Percentiles rank a stretch among this genome's conserved stretches.
phyloP scores from a whole-genome alignment of 139 green algal genomes.

The Chlorella sp. region DNA sequence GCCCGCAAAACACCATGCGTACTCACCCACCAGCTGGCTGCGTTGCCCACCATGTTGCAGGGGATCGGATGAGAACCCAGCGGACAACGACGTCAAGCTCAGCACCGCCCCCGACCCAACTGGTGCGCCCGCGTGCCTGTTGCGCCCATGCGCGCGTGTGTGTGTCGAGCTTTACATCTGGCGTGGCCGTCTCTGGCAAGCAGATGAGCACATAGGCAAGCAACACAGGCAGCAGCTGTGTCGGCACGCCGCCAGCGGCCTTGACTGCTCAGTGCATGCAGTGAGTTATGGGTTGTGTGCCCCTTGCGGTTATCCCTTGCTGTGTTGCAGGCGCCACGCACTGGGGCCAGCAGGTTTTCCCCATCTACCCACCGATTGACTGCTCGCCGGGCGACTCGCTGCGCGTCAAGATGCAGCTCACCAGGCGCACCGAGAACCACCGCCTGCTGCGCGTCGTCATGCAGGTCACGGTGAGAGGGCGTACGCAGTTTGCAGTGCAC shows the following conservation, averaged over 20 bases:
- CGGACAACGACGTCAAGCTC: conserved; percentile 61
- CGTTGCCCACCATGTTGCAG: conserved; percentile 8
- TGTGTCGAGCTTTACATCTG: background rate
- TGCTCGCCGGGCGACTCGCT: conserved; percentile 50
- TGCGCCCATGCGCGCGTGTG: background rate
- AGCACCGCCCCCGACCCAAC: conserved; percentile 80
- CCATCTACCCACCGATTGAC: conserved; percentile 70
- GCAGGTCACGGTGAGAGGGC: conserved; percentile 16
- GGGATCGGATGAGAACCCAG: conserved; percentile 49
- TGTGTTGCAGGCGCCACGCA: conserved; percentile 68
- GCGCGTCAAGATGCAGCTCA: conserved; percentile 46
- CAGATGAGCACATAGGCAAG: background rate
- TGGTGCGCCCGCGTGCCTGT: conserved; percentile 11
- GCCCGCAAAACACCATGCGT: too few species aligned
- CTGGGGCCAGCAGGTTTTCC: conserved; percentile 92
- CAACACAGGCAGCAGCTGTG: background rate
- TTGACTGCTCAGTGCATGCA: background rate
- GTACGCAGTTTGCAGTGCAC: background rate
- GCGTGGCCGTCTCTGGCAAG: background rate
- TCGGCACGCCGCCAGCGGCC: too few species aligned
- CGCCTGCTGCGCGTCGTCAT: conserved; percentile 62
- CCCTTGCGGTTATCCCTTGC: background rate
- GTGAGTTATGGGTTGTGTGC: too few species aligned
- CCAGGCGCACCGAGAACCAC: conserved; percentile 74
- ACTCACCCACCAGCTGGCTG: too few species aligned